phyloP scores from a whole-genome alignment of 352 stramenopile species.

The Pythium sp. region DNA sequence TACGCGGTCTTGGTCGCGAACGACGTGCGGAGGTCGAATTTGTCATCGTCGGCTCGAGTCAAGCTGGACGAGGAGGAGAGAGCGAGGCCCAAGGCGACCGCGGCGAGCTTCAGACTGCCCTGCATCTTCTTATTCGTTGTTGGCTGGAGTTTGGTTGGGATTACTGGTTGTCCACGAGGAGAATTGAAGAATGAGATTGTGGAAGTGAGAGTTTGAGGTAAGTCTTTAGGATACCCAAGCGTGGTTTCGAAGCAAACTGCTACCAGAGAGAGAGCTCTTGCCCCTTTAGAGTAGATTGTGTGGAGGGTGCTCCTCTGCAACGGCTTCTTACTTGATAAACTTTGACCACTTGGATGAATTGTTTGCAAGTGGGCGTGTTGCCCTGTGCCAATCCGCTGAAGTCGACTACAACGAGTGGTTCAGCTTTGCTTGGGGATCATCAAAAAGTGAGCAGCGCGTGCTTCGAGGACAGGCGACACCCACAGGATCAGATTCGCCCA shows the following conservation, averaged over 20 bases:
- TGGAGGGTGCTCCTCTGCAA: not conserved
- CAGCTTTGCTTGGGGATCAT: not conserved
- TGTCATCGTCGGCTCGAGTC: not conserved
- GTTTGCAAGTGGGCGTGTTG: not conserved
- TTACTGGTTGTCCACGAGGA: not conserved
- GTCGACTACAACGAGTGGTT: not conserved
- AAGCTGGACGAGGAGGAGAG: not conserved
- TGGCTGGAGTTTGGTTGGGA: not conserved
- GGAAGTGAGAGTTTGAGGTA: not conserved
- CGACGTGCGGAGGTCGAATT: constrained; percentile 4
- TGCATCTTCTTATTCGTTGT: not conserved
- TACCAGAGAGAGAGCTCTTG: not conserved
- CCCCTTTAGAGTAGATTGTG: not conserved
- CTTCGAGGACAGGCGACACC: not conserved
- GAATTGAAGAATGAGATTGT: not conserved
- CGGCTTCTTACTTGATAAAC: no score
- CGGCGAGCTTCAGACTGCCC: not conserved
- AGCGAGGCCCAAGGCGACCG: not conserved
- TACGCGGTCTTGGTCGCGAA: constrained; percentile 40
- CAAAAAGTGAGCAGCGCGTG: not conserved
- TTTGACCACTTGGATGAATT: no score
- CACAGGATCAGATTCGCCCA: not conserved
- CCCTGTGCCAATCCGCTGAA: not conserved
- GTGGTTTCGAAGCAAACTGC: no score
- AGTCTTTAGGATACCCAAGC: not conserved